Evolutionary conservation across 73 alveolate genomes (phyloP), one percentile per base, ranked within the genome.

Genomic region (Paramecium octaurelia): DNA sequence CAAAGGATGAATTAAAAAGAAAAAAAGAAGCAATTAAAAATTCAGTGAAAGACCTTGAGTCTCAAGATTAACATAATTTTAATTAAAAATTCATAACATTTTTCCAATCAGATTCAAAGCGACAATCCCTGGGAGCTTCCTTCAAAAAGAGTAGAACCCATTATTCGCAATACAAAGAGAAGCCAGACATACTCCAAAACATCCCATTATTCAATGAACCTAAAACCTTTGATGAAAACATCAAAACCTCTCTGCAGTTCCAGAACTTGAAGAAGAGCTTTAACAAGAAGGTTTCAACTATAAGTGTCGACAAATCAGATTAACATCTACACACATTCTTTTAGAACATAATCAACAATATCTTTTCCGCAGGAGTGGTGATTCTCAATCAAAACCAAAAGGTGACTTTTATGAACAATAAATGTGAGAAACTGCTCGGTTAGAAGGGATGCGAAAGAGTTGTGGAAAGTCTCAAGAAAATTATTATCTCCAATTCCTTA

Each of bases 121-220:
- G 46, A 64, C 29, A 23, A 64, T 64, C 84, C 6, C 27, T 64
- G 35, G 84, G 84, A 64, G 84, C 84, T 8, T 64, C 87, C 8
- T 73, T 73, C 7, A 73, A 73, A 34, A 73, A 73, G 35, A 73
- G 87, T 4, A 73, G 87, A 73, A 73, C 87, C 10, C 87, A 73
- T 38, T 73, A 73, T 40, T 73, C 87, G 10, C n/a, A 73, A 11
- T 36, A 36, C 10, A 6, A 40, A 16, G 87, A 73, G 23, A 73
- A 73, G n/a, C 87, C 59, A 73, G 87, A 73, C 12, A 34, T 12
- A 31, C n/a, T 40, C 6, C 40, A 73, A 36, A 73, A 73, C 40
- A 36, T 73, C 5, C 57, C 87, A 0, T 35, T 36, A 36, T 73
- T 11, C 11, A 64, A 64, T 64, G 84, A 64, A 23, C 84, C 84